These are phyloP conservation scores for Monosporozyma aerobia DNA, from an alignment of 805 yeast genomes.

Conservation along the genomic window DNA sequence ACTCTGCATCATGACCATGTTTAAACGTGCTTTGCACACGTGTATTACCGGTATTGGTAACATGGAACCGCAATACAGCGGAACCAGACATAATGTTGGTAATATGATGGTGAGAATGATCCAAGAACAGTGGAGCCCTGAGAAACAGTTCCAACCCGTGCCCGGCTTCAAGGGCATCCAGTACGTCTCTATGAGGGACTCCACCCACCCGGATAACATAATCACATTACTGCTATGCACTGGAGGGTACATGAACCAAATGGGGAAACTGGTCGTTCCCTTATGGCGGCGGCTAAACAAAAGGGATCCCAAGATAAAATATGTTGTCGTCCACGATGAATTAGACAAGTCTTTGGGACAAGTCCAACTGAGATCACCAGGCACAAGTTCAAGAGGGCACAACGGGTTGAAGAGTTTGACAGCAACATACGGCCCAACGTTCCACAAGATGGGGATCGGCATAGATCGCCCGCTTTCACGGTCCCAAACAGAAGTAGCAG, in stretches of 20 bases:
- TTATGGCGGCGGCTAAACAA: not conserved
- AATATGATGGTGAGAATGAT: constrained; percentile 41
- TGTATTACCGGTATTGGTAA: constrained; percentile 49
- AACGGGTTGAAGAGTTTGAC: constrained; percentile 67
- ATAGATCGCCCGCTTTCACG: constrained; percentile 46
- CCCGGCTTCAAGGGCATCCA: not conserved
- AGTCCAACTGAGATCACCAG: constrained; percentile 49
- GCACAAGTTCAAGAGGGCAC: constrained; percentile 68
- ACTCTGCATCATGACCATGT: not conserved
- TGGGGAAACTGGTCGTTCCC: not conserved
- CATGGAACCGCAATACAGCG: constrained; percentile 52
- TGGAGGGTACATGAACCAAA: constrained; percentile 4
- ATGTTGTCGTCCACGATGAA: constrained; percentile 74
- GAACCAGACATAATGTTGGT: constrained; percentile 76
- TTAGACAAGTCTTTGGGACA: constrained; percentile 58
- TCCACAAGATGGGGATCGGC: constrained; percentile 65
- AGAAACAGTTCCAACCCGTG: not conserved
- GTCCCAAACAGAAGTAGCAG: constrained; percentile 39
- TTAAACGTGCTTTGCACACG: constrained; percentile 3
- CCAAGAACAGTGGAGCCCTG: constrained; percentile 16
- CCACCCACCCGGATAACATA: constrained; percentile 8
- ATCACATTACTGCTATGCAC: not conserved
- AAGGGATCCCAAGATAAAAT: constrained; percentile 23
- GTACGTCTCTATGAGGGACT: constrained; percentile 3
- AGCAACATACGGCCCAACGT: constrained; percentile 38